Evolutionary conservation across 148 eudicot genomes (phyloP), one percentile per base, ranked within the genome.

Genomic region (Nepenthes gracilis): DNA sequence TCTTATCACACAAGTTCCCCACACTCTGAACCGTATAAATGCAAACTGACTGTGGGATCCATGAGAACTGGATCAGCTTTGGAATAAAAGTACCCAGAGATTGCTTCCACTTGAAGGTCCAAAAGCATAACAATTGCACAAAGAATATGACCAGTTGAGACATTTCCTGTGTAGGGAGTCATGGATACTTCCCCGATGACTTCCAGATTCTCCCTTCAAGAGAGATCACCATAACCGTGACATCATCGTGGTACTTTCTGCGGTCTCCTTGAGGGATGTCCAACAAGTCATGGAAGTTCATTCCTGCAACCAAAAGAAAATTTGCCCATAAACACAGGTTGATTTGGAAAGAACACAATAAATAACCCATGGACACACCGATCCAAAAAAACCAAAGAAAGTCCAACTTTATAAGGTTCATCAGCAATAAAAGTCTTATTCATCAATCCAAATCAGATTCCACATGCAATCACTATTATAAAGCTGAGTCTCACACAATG

Each of bases 171-270:
- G 52, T 37, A 56, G 55, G 2, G 54, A 15, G 54, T 64, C 45
- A 94, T 8, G 84, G 84, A 76, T 89, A 94, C 69, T 94, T 89
- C 61, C 99, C 99, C 4, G 99, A 94, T 34, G 99, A 94, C 77
- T 94, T 94, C 99, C 99, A 94, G 43, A 94, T 94, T 72, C 95
- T 79, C 58, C 99, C 99, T 83, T 94, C 99, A 47, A 94, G 92
- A 34, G 99, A 94, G 33, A 94, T 72, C 69, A 94, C 90, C 99
- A 94, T 94, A 47, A 94, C 97, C 4, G 99, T 94, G 61, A 94
- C 99, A 78, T 94, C 99, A 59, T 94, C 99, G 66, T 94, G 99
- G 78, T 89, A 94, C 69, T 89, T 94, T 67, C 99, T 75, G 2
- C 99, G 83, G 74, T 89, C 99, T 45, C 99, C 99, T 72, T 89